Percentiles rank a stretch among this genome's conserved stretches.
Conservation (phyloP, 805 yeast genomes). For the Yarrowia sp. region DNA sequence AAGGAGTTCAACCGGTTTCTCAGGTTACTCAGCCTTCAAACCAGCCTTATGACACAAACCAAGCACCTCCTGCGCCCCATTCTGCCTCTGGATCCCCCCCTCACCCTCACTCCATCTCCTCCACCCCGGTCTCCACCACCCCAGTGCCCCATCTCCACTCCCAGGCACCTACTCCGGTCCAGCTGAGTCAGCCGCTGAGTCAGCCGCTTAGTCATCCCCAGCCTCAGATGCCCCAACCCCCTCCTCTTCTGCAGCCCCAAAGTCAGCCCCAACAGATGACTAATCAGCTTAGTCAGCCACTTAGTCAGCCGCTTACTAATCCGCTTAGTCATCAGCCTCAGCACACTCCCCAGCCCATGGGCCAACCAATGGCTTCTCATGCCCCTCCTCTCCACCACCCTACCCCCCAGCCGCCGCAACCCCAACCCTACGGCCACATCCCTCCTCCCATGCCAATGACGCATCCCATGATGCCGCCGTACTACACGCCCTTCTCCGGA, state of each 20-base stretch:
- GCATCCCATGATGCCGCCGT: conserved; percentile 26
- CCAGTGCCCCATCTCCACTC: too few species aligned
- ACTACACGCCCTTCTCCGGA: conserved; percentile 25
- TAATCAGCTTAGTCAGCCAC: neutral
- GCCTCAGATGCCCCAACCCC: too few species aligned
- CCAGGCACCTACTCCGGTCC: too few species aligned
- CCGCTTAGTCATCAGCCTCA: neutral
- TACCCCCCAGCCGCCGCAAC: conserved; percentile 3
- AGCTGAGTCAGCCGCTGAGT: neutral
- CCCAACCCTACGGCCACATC: neutral
- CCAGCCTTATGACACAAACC: neutral
- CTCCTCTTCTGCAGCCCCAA: too few species aligned
- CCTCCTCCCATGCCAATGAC: conserved; percentile 15
- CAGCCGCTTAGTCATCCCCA: neutral
- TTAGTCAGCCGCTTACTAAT: neutral
- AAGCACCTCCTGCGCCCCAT: too few species aligned
- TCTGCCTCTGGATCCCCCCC: neutral
- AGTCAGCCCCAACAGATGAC: too few species aligned
- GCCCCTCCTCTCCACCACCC: neutral
- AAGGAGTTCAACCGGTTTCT: too few species aligned
- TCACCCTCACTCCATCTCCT: neutral
- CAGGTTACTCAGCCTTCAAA: too few species aligned
- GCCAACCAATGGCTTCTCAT: too few species aligned
- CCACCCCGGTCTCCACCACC: conserved; percentile 8
- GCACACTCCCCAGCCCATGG: too few species aligned